Conservation (phyloP, 306 rosid species). For the Vicia faba region DNA sequence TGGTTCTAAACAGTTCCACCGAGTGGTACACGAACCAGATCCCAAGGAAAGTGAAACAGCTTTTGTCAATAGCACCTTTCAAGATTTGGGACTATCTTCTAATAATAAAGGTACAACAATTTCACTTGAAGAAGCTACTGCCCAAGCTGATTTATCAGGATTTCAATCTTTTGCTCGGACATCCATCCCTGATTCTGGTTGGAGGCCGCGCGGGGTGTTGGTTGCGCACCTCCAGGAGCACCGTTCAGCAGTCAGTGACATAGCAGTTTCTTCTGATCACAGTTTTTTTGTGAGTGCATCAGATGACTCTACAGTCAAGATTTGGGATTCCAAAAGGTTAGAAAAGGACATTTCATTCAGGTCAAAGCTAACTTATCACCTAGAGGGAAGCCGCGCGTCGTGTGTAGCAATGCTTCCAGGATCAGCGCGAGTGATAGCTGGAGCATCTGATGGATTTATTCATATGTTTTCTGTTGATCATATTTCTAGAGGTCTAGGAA, state of each 20-base stretch:
- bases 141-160: conserved; percentile 64
- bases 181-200: conserved; percentile 81
- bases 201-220: conserved; percentile 96
- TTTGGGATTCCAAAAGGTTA: conserved; percentile 92
- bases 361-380: conserved; percentile 92
- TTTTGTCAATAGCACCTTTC: conserved; percentile 60
- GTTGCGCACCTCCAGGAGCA: conserved; percentile 99
- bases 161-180: conserved; percentile 66
- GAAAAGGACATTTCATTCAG: conserved; percentile 97
- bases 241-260: conserved; percentile 83
- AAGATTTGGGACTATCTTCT: conserved; percentile 65
- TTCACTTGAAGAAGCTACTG: conserved; percentile 60
- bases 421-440: conserved; percentile 84
- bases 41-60: conserved; percentile 76
- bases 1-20: conserved; percentile 92
- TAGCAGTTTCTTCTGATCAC: conserved; percentile 89
- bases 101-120: conserved; percentile 58
- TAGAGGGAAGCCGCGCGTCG: conserved; percentile 90
- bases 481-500: conserved; percentile 83
- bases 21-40: conserved; percentile 99
- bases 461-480: conserved; percentile 91
- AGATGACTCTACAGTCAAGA: conserved; percentile 93
- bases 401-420: conserved; percentile 85
- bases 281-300: conserved; percentile 92
- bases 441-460: conserved; percentile 93